phyloP scores from a whole-genome alignment of 345 rosid species.

The Citropsis articulata region DNA sequence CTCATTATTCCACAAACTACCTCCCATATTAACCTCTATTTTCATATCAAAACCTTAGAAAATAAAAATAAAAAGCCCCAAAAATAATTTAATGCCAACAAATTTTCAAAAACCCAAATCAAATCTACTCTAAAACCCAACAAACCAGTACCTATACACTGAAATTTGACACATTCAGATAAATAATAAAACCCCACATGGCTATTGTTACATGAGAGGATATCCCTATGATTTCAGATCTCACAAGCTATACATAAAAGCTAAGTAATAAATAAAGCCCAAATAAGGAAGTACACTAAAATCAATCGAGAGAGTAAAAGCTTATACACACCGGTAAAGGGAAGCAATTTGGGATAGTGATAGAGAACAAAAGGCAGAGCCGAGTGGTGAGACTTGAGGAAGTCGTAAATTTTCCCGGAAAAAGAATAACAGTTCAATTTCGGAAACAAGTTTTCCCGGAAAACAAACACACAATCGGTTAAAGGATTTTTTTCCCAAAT shows the following conservation, averaged over 20 bases:
- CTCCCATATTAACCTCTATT: constrained; percentile 53
- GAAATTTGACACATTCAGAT: constrained; percentile 22
- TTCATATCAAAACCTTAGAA: constrained; percentile 38
- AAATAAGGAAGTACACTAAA: constrained; percentile 12
- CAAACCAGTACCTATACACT: background rate
- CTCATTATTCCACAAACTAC: constrained; percentile 68
- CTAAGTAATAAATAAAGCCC: constrained; percentile 24
- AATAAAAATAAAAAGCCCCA: background rate
- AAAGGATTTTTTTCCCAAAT: constrained; percentile 3
- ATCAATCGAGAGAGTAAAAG: constrained; percentile 18
- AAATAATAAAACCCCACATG: constrained; percentile 14
- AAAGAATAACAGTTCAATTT: constrained; percentile 8
- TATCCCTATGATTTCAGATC: constrained; percentile 40
- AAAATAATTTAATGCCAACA: constrained; percentile 6
- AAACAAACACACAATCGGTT: constrained; percentile 24
- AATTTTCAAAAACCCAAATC: constrained; percentile 14
- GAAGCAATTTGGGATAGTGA: constrained; percentile 22
- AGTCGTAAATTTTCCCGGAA: constrained; percentile 16
- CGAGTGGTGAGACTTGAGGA: constrained; percentile 11
- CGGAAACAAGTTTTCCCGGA: constrained; percentile 5
- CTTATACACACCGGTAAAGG: constrained; percentile 33
- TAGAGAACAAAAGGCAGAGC: constrained; percentile 14
- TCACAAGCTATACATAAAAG: constrained; percentile 19
- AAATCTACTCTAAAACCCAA: constrained; percentile 20
- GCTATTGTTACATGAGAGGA: constrained; percentile 5